These are phyloP conservation scores for Aurantiochytrium sp. DNA, from an alignment of 108 stramenopile species.

Conservation along the genomic window DNA sequence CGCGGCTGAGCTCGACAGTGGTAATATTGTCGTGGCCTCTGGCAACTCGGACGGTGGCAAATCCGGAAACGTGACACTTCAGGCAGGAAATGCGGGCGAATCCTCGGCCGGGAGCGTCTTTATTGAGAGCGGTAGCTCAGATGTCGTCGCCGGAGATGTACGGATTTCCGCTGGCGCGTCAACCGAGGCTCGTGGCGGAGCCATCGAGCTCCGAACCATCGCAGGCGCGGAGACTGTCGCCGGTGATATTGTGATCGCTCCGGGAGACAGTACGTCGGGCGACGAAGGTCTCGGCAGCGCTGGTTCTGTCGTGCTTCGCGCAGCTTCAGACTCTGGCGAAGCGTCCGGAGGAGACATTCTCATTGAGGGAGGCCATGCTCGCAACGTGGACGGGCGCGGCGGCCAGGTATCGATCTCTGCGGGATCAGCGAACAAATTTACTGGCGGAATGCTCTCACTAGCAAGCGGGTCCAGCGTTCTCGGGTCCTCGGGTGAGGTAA, in stretches of 20 bases:
- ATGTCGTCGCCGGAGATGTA: background rate
- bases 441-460: background rate
- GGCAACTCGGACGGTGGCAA: background rate
- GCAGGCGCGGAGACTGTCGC: background rate
- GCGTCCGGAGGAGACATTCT: background rate
- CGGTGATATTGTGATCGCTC: background rate
- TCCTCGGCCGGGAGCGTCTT: too few species aligned
- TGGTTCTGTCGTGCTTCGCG: background rate
- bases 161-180: background rate
- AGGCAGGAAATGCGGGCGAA: background rate
- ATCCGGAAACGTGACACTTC: background rate
- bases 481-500: background rate
- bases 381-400: background rate
- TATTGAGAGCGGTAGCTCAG: too few species aligned
- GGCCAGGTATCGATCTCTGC: background rate
- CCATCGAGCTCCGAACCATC: background rate
- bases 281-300: slow-evolving; percentile 3
- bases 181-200: background rate
- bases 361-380: background rate
- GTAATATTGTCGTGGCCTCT: background rate
- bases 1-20: background rate
- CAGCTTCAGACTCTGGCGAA: background rate
- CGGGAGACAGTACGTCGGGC: background rate
- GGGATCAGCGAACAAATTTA: background rate
- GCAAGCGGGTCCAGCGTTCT: background rate